phyloP scores from a whole-genome alignment of 331 rosid species.

The Stylosanthes scabra region DNA sequence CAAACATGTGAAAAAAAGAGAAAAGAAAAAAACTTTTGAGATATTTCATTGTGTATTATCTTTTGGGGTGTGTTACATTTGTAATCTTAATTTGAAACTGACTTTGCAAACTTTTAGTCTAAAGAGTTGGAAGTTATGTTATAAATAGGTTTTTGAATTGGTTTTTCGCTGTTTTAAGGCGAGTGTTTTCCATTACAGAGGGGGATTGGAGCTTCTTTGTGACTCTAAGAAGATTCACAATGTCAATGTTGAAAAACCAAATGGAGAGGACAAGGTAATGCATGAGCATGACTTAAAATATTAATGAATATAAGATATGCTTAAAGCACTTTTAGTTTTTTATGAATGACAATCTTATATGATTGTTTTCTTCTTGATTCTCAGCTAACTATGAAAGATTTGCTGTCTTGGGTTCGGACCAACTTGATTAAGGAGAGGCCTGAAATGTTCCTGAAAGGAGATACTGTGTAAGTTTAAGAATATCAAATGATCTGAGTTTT shows the following conservation, averaged over 20 bases:
- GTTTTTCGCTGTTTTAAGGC: not conserved
- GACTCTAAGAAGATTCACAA: slow-evolving; percentile 83
- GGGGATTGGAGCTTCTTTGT: slow-evolving; percentile 96
- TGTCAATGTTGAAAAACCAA: slow-evolving; percentile 63
- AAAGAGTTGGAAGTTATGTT: too few species aligned
- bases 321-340: slow-evolving; percentile 5
- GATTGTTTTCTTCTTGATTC: slow-evolving; percentile 24
- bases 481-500: slow-evolving; percentile 1
- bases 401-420: slow-evolving; percentile 67
- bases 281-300: not conserved
- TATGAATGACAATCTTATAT: not conserved
- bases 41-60: too few species aligned
- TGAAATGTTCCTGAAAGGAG: slow-evolving; percentile 85
- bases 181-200: slow-evolving; percentile 54
- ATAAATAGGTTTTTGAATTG: too few species aligned
- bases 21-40: too few species aligned
- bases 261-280: slow-evolving; percentile 66
- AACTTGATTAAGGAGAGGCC: slow-evolving; percentile 83
- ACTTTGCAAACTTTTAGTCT: too few species aligned
- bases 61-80: too few species aligned
- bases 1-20: too few species aligned
- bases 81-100: too few species aligned
- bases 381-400: slow-evolving; percentile 76
- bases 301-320: not conserved
- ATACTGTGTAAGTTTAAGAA: slow-evolving; percentile 62